Base-by-base conservation (phyloP, 2,329 filamentous ascomycete species). In the Penicillium vulpinum region DNA sequence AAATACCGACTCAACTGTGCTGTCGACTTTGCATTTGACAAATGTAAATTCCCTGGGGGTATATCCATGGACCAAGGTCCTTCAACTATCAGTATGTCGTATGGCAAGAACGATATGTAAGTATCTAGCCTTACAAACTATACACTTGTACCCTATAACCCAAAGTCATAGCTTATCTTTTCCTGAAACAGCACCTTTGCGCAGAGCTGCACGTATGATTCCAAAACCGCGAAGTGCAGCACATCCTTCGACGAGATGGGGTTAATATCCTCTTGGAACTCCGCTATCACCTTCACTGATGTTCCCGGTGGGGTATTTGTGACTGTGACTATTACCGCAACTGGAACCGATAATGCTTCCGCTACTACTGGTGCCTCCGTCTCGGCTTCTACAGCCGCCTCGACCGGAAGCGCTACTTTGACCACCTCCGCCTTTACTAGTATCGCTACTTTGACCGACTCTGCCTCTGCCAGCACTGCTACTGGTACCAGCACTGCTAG, bases 331-430 rank as follows among this genome's bases (percentile, higher is more conserved):
- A 28, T 56, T 35, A 52, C 54, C 13, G 54, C 24, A 40, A 52
- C 54, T 39, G 40, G 21, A 5, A 15, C 53, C 15, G 47, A n/a
- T 2, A 29, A 8, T 5, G 21, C 40, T 15, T 16, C 47, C 18
- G 53, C 53, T 10, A 51, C 53, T n/a, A 56, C 48, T 18, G 54
- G 54, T 46, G 54, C 54, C n/a, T 52, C 54, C 4, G 54, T 16
- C 16, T 40, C 54, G 9, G 54, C 48, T 45, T 52, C 54, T 16
- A 52, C 54, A 6, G 47, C 48, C 11, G n/a, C 39, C 9, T 56
- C 54, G 4, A 56, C 53, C 26, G 16, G 31, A 29, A 38, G 6
- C 5, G 46, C 22, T 18, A 40, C 40, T 13, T 16, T 52, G 54
- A 35, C 54, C 8, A 56, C 48, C 21, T 46, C 54, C 7, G 48